phyloP scores from a whole-genome alignment of 2,329 filamentous ascomycete species.

The Orbilia ellipsospora region DNA sequence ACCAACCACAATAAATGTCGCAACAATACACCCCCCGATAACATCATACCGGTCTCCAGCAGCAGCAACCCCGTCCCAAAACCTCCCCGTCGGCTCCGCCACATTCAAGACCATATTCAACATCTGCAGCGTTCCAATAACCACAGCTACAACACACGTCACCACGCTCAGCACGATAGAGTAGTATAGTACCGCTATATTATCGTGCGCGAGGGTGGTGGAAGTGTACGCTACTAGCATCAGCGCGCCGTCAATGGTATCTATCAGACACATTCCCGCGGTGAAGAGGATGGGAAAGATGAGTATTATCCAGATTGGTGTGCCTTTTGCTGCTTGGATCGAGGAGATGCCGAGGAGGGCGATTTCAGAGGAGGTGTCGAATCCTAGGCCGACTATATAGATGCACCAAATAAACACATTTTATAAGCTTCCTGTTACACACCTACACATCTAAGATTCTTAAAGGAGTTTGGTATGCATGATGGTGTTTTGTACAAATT shows the following conservation, averaged over 20 bases:
- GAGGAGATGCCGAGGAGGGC: slow-evolving; percentile 90
- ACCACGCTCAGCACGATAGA: slow-evolving; percentile 86
- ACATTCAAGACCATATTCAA: slow-evolving; percentile 82
- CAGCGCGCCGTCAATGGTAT: slow-evolving; percentile 89
- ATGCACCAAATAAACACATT: neutral
- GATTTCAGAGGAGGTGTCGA: slow-evolving; percentile 95
- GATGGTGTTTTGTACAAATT: no score
- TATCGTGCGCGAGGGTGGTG: slow-evolving; percentile 79
- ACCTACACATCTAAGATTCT: no score
- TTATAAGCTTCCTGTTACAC: no score
- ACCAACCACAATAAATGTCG: slow-evolving; percentile 82
- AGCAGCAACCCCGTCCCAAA: slow-evolving; percentile 87
- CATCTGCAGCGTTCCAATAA: slow-evolving; percentile 87
- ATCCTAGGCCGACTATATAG: slow-evolving; percentile 77
- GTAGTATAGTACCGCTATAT: slow-evolving; percentile 92
- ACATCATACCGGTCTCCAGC: slow-evolving; percentile 85
- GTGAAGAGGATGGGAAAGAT: slow-evolving; percentile 93
- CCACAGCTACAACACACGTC: slow-evolving; percentile 83
- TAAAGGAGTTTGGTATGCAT: no score
- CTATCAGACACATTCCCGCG: slow-evolving; percentile 94
- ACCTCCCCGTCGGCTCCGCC: slow-evolving; percentile 72
- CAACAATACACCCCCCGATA: slow-evolving; percentile 87
- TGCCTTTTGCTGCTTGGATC: slow-evolving; percentile 85
- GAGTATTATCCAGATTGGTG: slow-evolving; percentile 91
- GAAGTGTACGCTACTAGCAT: slow-evolving; percentile 96